Base-by-base conservation (phyloP, 192 early-diverging fungal species). In the Gorgonomyces haynaldii region DNA sequence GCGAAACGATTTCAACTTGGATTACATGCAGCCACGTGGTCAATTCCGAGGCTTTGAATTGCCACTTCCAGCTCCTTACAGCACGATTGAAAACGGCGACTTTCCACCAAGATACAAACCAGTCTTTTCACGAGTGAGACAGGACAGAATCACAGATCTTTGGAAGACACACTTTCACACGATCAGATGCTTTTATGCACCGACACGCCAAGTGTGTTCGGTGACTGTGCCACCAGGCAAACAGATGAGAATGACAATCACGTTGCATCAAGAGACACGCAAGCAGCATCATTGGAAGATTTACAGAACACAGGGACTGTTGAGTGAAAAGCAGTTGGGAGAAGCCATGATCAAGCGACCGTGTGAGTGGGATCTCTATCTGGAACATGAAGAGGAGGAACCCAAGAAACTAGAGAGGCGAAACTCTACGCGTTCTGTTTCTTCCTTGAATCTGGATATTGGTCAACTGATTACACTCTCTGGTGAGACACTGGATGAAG, bases 1-100 rank as follows among this genome's bases (percentile, higher is more conserved):
- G 42, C 13, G 66, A 34, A 68, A 68, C 38, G 66, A 68, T 36
- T 56, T 68, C 50, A 56, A 63, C 44, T 28, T 60, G 3, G 32
- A 48, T 15, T 38, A 56, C 30, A 63, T 68, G 61, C 15, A 27
- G 27, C 30, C 37, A 3, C 9, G 2, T 6, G 46, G 46, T 9
- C 25, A 20, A 43, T 28, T 43, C 21, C 15, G 12, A 5, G 15
- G 16, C 2, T 13, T 49, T 3, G 21, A 35, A 15, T 16, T 24
- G 3, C 17, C 24, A 7, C n/a, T 35, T 22, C 13, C 22, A 20
- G 46, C 10, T 7, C 31, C 13, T 7, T 37, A 17, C 7, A 15
- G 13, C 3, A 25, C 29, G n/a, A 17, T 49, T 8, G 27, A 21
- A 2, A 49, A 49, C 35, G 46, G 46, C 3, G 32, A 35, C 6